Percentiles rank a stretch among this genome's conserved stretches.
These are phyloP conservation scores for Solanum hybrid DNA, from an alignment of 305 asterid genomes.

Conservation along the genomic window DNA sequence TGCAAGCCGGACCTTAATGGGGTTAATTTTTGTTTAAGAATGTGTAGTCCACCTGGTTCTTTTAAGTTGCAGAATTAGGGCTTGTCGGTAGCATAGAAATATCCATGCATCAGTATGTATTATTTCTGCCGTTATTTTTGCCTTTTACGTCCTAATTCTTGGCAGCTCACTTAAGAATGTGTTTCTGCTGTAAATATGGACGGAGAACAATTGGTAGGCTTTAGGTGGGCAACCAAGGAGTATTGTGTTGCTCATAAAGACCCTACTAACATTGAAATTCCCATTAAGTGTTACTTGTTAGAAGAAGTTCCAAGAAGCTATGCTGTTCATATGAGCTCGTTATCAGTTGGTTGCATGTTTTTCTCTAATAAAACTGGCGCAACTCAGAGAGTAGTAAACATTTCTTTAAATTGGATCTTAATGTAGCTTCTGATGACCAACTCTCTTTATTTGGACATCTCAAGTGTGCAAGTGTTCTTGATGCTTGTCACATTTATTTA, in stretches of 20 bases:
- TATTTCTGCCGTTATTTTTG: not conserved
- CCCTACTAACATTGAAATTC: slow-evolving; percentile 23
- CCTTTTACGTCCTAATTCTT: slow-evolving; percentile 65
- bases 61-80: not conserved
- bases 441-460: not conserved
- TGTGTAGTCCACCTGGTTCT: not conserved
- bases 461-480: not conserved
- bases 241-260: slow-evolving; percentile 48
- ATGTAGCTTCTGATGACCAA: not conserved
- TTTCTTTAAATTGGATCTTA: not conserved
- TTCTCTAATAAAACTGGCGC: not conserved
- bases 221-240: slow-evolving; percentile 62
- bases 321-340: not conserved
- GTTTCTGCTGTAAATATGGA: slow-evolving; percentile 83
- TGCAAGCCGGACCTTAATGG: not conserved
- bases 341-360: not conserved
- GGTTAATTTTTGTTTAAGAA: not conserved
- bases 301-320: not conserved
- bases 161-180: slow-evolving; percentile 58
- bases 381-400: not conserved
- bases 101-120: not conserved
- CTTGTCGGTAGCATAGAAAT: not conserved
- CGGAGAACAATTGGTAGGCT: slow-evolving; percentile 43
- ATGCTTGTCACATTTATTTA: not conserved
- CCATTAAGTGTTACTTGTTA: not conserved